phyloP scores from a whole-genome alignment of 805 yeast genomes.

The Saccharomycopsis synnaedendra region DNA sequence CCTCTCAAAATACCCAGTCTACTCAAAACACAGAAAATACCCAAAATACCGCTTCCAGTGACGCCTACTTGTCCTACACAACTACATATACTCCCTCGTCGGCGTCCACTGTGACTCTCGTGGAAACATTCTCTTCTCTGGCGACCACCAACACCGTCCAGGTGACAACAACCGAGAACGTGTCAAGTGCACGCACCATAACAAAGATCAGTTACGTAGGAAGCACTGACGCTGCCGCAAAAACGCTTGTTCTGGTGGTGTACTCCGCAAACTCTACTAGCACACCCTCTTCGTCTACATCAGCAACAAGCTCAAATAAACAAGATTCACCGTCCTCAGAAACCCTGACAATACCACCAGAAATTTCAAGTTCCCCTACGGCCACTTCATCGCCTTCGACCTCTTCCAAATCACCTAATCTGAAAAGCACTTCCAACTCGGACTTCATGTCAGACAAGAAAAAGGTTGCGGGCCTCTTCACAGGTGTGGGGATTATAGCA shows the following conservation, averaged over 20 bases:
- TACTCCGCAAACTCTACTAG: neutral
- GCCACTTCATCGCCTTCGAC: neutral
- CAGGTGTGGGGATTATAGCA: conserved; percentile 1
- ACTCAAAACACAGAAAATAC: neutral
- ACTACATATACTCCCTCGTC: neutral
- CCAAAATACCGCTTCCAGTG: neutral
- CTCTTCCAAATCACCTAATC: neutral
- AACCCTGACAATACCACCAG: neutral
- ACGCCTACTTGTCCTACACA: neutral
- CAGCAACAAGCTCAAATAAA: neutral
- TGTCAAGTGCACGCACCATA: neutral
- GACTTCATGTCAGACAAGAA: neutral
- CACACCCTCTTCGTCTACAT: neutral
- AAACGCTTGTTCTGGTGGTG: neutral
- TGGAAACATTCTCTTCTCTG: neutral
- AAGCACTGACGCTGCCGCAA: neutral
- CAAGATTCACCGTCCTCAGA: neutral
- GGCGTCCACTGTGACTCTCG: neutral
- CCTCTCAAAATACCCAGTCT: neutral
- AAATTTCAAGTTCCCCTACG: neutral
- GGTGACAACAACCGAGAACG: neutral
- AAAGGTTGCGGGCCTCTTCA: conserved; percentile 5
- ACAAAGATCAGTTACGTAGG: neutral
- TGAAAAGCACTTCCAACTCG: neutral
- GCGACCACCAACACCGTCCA: neutral